A percentile compares a stretch with the other conserved stretches of the same genome.
Conservation (phyloP, 2,329 filamentous ascomycete species). For the Calcarisporium arbuscula region DNA sequence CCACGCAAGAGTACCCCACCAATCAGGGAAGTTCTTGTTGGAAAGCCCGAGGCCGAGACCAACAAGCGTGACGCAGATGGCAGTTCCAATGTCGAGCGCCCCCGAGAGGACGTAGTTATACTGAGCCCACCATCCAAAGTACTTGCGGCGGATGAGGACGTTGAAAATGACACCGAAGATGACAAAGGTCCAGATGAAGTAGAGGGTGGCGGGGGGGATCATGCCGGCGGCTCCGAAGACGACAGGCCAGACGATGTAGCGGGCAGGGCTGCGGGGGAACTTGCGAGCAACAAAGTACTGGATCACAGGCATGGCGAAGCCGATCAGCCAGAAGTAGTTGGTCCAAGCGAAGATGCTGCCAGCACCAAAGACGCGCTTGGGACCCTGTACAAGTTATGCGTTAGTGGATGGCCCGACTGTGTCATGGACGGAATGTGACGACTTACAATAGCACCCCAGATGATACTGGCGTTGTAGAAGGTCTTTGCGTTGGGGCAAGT, state of each 20-base stretch:
- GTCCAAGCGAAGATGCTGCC: conserved; percentile 37
- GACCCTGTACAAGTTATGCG: too few species aligned
- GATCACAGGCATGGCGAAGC: conserved; percentile 38
- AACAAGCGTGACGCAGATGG: conserved; percentile 49
- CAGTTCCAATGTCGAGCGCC: conserved; percentile 52
- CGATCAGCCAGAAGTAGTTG: conserved; percentile 51
- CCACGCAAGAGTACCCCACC: conserved; percentile 36
- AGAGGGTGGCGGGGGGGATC: conserved; percentile 49
- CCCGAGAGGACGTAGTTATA: conserved; percentile 57
- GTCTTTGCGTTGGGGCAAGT: conserved; percentile 51
- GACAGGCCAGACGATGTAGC: conserved; percentile 46
- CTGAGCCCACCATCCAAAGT: conserved; percentile 46
- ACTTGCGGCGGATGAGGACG: conserved; percentile 41
- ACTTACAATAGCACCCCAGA: conserved; percentile 60
- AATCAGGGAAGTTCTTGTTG: conserved; percentile 35
- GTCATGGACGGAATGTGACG: too few species aligned
- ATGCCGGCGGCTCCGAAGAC: conserved; percentile 44
- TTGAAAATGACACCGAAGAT: conserved; percentile 51
- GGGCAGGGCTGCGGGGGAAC: conserved; percentile 38
- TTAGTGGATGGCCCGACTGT: too few species aligned
- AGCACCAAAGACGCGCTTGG: conserved; percentile 25
- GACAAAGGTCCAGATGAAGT: conserved; percentile 49
- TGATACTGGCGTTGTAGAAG: conserved; percentile 54
- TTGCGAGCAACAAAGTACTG: conserved; percentile 42
- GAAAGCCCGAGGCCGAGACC: conserved; percentile 40